A percentile compares a stretch with the other conserved stretches of the same genome.
Evolutionary conservation across 345 rosid species (phyloP).

Genomic region (Carallia pectinifolia): DNA sequence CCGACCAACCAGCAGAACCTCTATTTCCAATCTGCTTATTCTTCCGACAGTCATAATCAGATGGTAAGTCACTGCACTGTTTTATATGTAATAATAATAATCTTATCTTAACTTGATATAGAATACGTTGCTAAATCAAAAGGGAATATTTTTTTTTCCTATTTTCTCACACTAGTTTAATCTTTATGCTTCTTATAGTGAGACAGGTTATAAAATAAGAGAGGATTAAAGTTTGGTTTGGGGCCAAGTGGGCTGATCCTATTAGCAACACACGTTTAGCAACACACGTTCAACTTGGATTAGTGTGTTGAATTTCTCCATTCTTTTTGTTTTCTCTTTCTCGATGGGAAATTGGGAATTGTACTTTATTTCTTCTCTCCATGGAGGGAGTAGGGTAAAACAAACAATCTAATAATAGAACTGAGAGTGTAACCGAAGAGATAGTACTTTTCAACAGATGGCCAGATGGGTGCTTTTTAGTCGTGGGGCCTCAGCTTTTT

Average conservation of each 20-base stretch:
- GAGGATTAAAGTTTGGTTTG: neutral
- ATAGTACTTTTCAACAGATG: too few relatives aligned
- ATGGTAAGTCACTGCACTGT: conserved; percentile 40
- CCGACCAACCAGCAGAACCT: conserved; percentile 23
- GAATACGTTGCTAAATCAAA: neutral
- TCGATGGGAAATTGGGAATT: neutral
- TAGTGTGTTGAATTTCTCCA: neutral
- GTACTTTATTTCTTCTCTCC: neutral
- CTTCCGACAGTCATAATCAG: conserved; percentile 31
- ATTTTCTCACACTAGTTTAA: neutral
- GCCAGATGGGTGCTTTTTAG: too few relatives aligned
- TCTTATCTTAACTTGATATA: neutral
- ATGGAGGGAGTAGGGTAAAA: too few relatives aligned
- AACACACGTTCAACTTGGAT: conserved; percentile 29
- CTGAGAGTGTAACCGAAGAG: too few relatives aligned
- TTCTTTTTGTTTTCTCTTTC: too few relatives aligned
- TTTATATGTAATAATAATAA: neutral
- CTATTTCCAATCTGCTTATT: conserved; percentile 29
- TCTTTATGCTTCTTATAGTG: conserved; percentile 29
- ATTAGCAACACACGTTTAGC: conserved; percentile 21
- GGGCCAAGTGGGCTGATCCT: conserved; percentile 14
- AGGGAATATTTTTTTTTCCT: neutral
- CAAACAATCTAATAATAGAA: too few relatives aligned
- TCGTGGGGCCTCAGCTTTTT: too few relatives aligned
- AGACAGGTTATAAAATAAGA: conserved; percentile 24